Evolutionary conservation across 225 moss, liverwort and hornwort genomes (phyloP).

Genomic region (Bryoerythrophyllum caledonicum): DNA sequence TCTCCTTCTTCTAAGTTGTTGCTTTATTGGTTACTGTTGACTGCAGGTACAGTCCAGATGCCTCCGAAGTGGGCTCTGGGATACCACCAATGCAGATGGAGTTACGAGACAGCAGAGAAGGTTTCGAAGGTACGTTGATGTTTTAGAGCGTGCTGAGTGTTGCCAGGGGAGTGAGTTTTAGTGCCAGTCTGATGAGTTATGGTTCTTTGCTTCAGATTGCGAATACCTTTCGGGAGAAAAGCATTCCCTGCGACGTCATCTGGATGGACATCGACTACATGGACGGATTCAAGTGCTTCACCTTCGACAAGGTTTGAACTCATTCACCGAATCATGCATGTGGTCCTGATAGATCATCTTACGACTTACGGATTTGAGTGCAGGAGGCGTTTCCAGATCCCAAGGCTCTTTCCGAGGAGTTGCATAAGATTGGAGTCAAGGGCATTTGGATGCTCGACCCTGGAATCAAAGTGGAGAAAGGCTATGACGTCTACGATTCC

Average conservation of each 20-base stretch:
- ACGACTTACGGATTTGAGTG: not conserved
- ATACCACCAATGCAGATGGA: constrained; percentile 93
- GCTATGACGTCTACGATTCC: constrained; percentile 67
- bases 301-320: constrained; percentile 60
- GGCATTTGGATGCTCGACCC: constrained; percentile 98
- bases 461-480: constrained; percentile 78
- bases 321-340: too few species aligned
- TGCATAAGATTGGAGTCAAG: constrained; percentile 74
- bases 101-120: constrained; percentile 74
- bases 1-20: not conserved
- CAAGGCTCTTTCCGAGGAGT: constrained; percentile 49
- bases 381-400: constrained; percentile 73
- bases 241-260: constrained; percentile 90
- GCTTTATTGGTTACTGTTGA: not conserved
- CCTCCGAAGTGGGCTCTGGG: constrained; percentile 96
- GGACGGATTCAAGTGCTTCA: constrained; percentile 83
- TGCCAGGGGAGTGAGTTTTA: not conserved
- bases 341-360: too few species aligned
- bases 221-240: constrained; percentile 71
- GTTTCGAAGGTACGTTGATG: constrained; percentile 59
- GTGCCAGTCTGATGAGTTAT: not conserved
- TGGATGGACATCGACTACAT: constrained; percentile 99
- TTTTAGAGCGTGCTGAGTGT: not conserved
- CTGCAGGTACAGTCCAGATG: constrained; percentile 77
- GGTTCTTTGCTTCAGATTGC: constrained; percentile 53